These are phyloP conservation scores for Suillus fuscotomentosus DNA, from an alignment of 768 basidiomycete genomes.

Conservation along the genomic window DNA sequence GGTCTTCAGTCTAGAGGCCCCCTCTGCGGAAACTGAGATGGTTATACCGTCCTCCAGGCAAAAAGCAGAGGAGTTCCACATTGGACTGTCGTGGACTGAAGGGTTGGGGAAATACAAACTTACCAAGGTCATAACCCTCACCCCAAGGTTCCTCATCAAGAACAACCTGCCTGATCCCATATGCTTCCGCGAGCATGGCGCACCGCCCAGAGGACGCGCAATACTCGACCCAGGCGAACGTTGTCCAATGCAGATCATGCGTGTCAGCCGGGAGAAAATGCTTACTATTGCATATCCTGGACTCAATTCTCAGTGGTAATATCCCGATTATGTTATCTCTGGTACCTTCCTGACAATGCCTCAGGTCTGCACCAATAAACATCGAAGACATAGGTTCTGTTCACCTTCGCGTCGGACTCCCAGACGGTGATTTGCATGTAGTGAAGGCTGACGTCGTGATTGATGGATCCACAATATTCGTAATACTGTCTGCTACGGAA, in stretches of 20 bases:
- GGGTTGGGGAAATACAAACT: slow-evolving; percentile 97
- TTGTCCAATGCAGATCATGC: slow-evolving; percentile 64
- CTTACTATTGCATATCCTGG: slow-evolving; percentile 88
- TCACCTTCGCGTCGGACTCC: slow-evolving; percentile 58
- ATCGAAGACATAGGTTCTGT: slow-evolving; percentile 87
- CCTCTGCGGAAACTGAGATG: slow-evolving; percentile 85
- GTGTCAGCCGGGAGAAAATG: slow-evolving; percentile 65
- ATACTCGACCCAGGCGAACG: slow-evolving; percentile 67
- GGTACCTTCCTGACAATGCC: slow-evolving; percentile 2
- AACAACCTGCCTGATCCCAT: slow-evolving; percentile 72
- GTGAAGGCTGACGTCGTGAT: slow-evolving; percentile 78
- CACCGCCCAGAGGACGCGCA: slow-evolving; percentile 58
- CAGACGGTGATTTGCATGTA: slow-evolving; percentile 46
- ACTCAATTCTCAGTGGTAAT: slow-evolving; percentile 76
- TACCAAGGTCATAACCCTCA: slow-evolving; percentile 87
- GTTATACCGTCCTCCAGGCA: slow-evolving; percentile 63
- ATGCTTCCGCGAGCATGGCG: slow-evolving; percentile 84
- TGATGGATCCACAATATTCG: slow-evolving; percentile 85
- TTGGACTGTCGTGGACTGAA: slow-evolving; percentile 90
- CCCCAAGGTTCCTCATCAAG: slow-evolving; percentile 88
- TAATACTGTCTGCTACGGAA: slow-evolving; percentile 63
- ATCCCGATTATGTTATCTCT: neutral
- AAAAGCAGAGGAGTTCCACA: slow-evolving; percentile 66
- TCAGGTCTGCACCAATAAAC: slow-evolving; percentile 90
- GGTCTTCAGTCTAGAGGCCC: slow-evolving; percentile 89